Base-by-base conservation (phyloP, 2,329 filamentous ascomycete species). In the Diaporthe australafricana region DNA sequence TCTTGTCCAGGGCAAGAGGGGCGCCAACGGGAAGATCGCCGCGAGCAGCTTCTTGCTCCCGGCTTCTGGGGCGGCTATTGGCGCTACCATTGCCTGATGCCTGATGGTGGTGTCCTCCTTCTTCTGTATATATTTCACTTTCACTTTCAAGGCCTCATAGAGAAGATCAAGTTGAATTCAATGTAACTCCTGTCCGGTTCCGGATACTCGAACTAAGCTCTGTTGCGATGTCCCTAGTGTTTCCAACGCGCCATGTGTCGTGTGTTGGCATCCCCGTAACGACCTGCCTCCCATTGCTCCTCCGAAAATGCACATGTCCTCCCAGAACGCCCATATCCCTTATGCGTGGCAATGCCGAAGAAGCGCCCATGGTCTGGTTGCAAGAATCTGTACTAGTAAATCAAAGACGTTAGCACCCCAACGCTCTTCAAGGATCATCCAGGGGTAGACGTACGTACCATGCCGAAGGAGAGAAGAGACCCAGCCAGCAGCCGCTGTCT, bases 1-100 rank as follows among this genome's bases (percentile, higher is more conserved):
- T 0, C 75, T 79, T 0, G 77, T 85, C 8, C 81, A 83, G 75
- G 81, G 81, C 16, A 75, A 80, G 9, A 79, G 84, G 60, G 78
- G 75, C n/a, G 72, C 80, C 3, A 77, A 80, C 65, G 83, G 84
- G 2, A 82, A 80, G 73, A 81, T 86, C 27, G 77, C 77, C 30
- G 79, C 79, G 0, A 85, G 83, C 69, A 75, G 83, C 50, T 86
- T 86, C 75, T 74, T 86, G 74, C 73, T 85, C 14, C 83, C 83
- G 4, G 79, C 76, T 3, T 78, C 76, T 50, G 83, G 81, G 0
- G 76, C 77, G 12, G 77, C 76, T 2, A 80, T 83, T 72, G 83
- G 83, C 11, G 83, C 83, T 14, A 83, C 81, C 17, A 83, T 82
- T n/a, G 71, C 55, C 45, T 76, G 68, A 66, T 4, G 32, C n/a